Evolutionary conservation across 2,329 filamentous ascomycete genomes (phyloP).

Genomic region (Ophiostoma tasmaniense): DNA sequence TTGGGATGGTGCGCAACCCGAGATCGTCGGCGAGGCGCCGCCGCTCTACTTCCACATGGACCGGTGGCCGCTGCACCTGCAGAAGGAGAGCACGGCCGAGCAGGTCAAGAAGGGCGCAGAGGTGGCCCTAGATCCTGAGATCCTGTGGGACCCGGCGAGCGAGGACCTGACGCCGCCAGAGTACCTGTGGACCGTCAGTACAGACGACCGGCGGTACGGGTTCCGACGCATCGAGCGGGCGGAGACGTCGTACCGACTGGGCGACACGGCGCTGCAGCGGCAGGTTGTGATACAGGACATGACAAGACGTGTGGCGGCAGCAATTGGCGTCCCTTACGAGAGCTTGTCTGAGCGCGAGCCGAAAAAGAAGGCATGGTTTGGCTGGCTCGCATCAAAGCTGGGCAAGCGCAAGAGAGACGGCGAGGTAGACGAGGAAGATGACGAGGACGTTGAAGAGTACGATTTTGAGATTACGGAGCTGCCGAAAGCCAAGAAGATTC

Average conservation of each 20-base stretch:
- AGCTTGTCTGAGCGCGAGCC: conserved; percentile 14
- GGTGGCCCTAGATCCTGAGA: conserved; percentile 17
- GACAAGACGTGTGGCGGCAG: conserved; percentile 19
- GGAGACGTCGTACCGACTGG: conserved; percentile 28
- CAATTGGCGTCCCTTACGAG: background rate
- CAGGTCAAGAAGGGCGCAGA: background rate
- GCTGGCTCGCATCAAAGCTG: conserved; percentile 5
- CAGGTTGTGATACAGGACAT: conserved; percentile 22
- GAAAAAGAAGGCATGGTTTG: background rate
- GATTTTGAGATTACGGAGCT: conserved; percentile 8
- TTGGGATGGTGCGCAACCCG: conserved; percentile 31
- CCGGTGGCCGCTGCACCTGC: conserved; percentile 40
- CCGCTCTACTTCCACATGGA: conserved; percentile 37
- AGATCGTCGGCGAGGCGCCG: conserved; percentile 22
- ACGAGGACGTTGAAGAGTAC: background rate
- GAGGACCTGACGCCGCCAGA: conserved; percentile 23
- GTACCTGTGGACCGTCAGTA: conserved; percentile 22
- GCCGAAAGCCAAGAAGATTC: conserved; percentile 9
- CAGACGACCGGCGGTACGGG: conserved; percentile 20
- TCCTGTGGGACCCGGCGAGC: conserved; percentile 25
- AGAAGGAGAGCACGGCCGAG: conserved; percentile 25
- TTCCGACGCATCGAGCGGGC: conserved; percentile 22
- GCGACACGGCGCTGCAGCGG: conserved; percentile 32
- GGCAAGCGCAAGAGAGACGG: conserved; percentile 7
- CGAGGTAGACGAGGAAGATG: background rate